Evolutionary conservation across 768 basidiomycete genomes (phyloP), one percentile per base, ranked within the genome.

Genomic region (Rhodosporidiobolus sp.): DNA sequence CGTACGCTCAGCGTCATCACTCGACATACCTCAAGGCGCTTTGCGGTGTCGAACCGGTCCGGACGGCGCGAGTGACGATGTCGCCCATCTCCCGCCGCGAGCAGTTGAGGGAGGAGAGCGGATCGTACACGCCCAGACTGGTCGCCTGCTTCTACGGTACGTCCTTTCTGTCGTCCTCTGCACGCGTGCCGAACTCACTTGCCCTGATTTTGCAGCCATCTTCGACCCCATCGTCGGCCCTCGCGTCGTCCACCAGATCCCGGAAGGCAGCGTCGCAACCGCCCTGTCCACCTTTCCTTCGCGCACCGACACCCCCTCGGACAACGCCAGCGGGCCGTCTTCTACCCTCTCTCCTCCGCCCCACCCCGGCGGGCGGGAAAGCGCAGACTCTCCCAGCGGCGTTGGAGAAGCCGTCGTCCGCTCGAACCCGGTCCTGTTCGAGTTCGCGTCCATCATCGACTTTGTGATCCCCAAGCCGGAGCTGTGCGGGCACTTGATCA

Each of bases 231-330:
- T 82, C 10, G 87, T 89, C 65, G 95, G 96, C 4, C 91, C 93
- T 4, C 91, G 91, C 78, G 90, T 98, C 57, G 88, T 92, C 9
- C 90, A 90, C 78, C 94, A 98, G 82, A 93, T 96, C 12, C 95
- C 95, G 2, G 95, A 96, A 80, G 91, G 88, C 55, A 87, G 93
- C 62, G 91, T 95, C 73, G 85, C 88, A 11, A 79, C 79, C 24
- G 52, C 78, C 62, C 38, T 75, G 55, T 55, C 80, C 70, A 62
- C 77, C 34, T 50, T 79, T 68, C 59, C 74, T 20, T 53, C 63
- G 19, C 67, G 70, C 32, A 22, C 63, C 11, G 67, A 65, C 32
- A 59, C 66, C 22, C 66, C 63, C 19, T 59, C 63, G 7, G 24
- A 49, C 35, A 52, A 46, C 12, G 63, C 38, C 26, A 8, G 52